phyloP scores from a whole-genome alignment of 108 stramenopile genomes.

The Pseudonitzschia multiseries region DNA sequence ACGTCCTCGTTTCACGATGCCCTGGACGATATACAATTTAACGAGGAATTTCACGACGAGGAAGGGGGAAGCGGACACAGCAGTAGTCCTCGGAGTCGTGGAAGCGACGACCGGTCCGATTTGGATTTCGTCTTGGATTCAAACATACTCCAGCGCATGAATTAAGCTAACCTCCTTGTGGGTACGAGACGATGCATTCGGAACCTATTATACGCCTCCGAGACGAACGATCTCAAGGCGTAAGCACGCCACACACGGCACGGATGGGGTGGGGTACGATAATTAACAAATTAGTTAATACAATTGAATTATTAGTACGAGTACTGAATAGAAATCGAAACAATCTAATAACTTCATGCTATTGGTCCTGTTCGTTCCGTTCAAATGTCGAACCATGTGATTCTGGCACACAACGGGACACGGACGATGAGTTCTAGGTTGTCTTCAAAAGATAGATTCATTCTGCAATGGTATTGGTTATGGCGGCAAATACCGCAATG shows the following conservation, averaged over 20 bases:
- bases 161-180: conserved; percentile 18
- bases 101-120: not conserved
- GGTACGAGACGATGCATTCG: not conserved
- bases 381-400: no score
- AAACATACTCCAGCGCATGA: conserved; percentile 32
- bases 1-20: not conserved
- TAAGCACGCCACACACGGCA: not conserved
- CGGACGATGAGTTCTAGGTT: no score
- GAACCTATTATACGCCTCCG: not conserved
- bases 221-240: not conserved
- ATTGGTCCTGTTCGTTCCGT: not conserved
- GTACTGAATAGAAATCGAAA: no score
- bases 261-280: not conserved
- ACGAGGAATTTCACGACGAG: not conserved
- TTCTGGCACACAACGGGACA: no score
- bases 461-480: no score
- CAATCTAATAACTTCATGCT: not conserved
- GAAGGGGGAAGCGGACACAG: conserved; percentile 7
- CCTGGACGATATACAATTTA: not conserved
- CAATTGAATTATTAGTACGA: no score
- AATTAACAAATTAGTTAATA: not conserved
- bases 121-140: conserved; percentile 20
- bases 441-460: no score
- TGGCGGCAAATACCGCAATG: no score
- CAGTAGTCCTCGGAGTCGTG: not conserved